Percentiles rank a stretch among this genome's conserved stretches.
Conservation (phyloP, 495 filamentous ascomycete genomes). For the Copromyces sp. region DNA sequence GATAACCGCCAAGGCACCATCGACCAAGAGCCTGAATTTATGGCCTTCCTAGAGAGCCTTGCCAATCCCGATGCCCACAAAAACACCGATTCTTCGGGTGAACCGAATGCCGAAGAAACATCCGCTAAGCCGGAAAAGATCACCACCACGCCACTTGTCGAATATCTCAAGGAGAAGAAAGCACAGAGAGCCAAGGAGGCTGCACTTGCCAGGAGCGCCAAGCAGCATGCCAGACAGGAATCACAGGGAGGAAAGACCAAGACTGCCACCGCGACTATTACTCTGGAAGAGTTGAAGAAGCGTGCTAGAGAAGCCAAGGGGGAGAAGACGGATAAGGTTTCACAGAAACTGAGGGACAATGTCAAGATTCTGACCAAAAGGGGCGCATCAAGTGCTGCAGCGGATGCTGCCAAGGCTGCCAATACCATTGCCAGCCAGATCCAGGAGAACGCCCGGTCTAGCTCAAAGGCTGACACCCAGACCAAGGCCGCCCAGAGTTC, state of each 20-base stretch:
- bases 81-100: slow-evolving; percentile 23
- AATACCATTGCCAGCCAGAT: slow-evolving; percentile 30
- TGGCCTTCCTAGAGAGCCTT: slow-evolving; percentile 77
- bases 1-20: slow-evolving; percentile 90
- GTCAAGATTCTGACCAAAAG: slow-evolving; percentile 73
- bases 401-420: slow-evolving; percentile 35
- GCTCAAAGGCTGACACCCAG: slow-evolving; percentile 4
- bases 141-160: slow-evolving; percentile 78
- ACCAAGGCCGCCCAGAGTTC: neutral
- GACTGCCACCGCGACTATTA: slow-evolving; percentile 36
- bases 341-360: slow-evolving; percentile 59
- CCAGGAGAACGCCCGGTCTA: slow-evolving; percentile 11
- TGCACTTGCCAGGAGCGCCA: slow-evolving; percentile 36
- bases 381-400: slow-evolving; percentile 33
- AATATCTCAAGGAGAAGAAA: slow-evolving; percentile 84
- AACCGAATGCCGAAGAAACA: slow-evolving; percentile 42
- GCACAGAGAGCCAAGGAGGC: slow-evolving; percentile 73
- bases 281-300: slow-evolving; percentile 44
- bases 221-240: slow-evolving; percentile 35
- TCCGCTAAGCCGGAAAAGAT: slow-evolving; percentile 49
- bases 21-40: slow-evolving; percentile 91
- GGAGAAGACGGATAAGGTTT: slow-evolving; percentile 54
- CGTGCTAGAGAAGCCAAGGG: slow-evolving; percentile 28
- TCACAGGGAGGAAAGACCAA: slow-evolving; percentile 38
- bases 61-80: slow-evolving; percentile 58